Base-by-base conservation (phyloP, 371 early-diverging fungal genomes). In the Rhizopus sp. region DNA sequence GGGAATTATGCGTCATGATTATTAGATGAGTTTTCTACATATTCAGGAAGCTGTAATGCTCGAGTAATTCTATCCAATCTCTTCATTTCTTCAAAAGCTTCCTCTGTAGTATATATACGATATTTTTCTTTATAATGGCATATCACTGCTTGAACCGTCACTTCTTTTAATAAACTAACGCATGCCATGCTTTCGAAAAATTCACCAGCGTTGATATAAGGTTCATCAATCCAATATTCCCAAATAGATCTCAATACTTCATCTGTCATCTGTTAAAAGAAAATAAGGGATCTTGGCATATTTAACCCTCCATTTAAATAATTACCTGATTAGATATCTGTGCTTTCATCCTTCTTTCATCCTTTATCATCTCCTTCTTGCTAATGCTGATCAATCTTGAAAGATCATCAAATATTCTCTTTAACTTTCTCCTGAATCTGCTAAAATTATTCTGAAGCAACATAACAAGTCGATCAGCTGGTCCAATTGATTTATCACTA, bases 201-300 rank as follows among this genome's bases (percentile, higher is more conserved):
- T 30, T 44, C 44, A 29, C 62, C 47, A 9, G 52, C 51, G 32
- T 68, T 63, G 7, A 74, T 63, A 55, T 57, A 70, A 1, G 75
- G 75, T 1, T 66, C 64, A 8, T 57, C 45, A 33, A 74, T 59
- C 75, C 75, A 74, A 35, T 70, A 63, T 0, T 55, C 62, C 75
- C 75, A 74, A 16, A 70, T 53, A 15, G 52, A 39, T 42, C 64
- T 60, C 15, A 74, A 34, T 32, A 61, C 53, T 3, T 29, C 10
- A 1, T 47, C 54, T 39, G 57, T 62, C 46, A 70, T 62, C 66
- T 65, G 17, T 10, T 41, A 4, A 29, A 37, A n/a, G 10, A 29
- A 35, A 41, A 1, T n/a, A n/a, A n/a, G n/a, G n/a, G 7, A 30
- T 37, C n/a, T 30, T 50, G 23, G 49, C 30, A 33, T 41, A 32